phyloP scores from a whole-genome alignment of 768 basidiomycete genomes.

The Mycena maculata region DNA sequence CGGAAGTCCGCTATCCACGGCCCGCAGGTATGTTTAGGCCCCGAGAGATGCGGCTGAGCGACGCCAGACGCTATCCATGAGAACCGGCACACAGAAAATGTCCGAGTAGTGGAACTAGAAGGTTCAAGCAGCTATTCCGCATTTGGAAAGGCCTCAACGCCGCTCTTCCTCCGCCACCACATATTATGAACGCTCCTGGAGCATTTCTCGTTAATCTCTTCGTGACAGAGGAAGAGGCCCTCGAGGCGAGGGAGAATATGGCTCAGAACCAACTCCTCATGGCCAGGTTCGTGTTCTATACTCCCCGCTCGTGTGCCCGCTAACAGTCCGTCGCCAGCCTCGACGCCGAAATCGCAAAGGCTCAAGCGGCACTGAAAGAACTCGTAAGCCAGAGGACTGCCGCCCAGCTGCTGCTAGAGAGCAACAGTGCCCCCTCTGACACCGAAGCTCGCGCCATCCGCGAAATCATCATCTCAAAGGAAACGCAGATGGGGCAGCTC shows the following conservation, averaged over 20 bases:
- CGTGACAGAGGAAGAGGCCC: constrained; percentile 24
- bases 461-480: constrained; percentile 34
- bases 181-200: constrained; percentile 18
- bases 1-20: no score
- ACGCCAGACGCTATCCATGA: no score
- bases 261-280: constrained; percentile 29
- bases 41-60: no score
- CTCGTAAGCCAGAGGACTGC: constrained; percentile 32
- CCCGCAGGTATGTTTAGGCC: no score
- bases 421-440: constrained; percentile 29
- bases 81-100: no score
- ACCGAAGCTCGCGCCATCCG: constrained; percentile 30
- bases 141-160: neutral
- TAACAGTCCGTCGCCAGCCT: constrained; percentile 12
- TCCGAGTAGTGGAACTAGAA: no score
- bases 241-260: constrained; percentile 11
- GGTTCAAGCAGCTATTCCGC: neutral
- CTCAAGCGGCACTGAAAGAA: constrained; percentile 27
- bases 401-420: constrained; percentile 32
- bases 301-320: neutral
- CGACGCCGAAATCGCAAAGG: constrained; percentile 36
- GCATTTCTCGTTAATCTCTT: constrained; percentile 28
- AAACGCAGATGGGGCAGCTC: constrained; percentile 28
- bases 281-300: constrained; percentile 14
- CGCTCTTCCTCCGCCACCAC: constrained; percentile 12